Base-by-base conservation (phyloP, 2,329 filamentous ascomycete genomes). In the Fusarium sp. region DNA sequence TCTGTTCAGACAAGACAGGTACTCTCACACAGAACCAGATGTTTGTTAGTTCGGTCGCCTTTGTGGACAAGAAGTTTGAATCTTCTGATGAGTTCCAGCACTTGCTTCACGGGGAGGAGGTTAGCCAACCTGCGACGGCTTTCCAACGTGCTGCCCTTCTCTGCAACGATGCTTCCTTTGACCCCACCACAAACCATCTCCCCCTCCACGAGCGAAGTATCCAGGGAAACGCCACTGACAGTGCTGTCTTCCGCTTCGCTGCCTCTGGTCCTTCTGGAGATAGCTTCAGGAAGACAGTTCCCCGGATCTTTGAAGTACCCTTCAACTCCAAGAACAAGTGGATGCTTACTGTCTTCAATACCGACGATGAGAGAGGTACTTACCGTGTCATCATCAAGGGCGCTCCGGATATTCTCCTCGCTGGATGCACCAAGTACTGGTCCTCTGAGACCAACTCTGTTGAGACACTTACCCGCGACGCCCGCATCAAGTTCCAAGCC, bases 261-360 rank as follows among this genome's bases (percentile, higher is more conserved):
- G 76, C 79, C 8, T 60, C 53, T 4, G 69, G 72, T 0, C 56
- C 59, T 6, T 58, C 60, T 1, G 67, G 43, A 4, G 75, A 75
- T 4, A 63, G 53, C 25, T 59, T 71, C 41, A 62, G 58, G 11
- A 67, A 61, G 15, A 62, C 50, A 0, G 64, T 64, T 33, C 69
- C 70, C 9, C 67, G 79, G 2, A 65, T 78, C 6, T 81, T 80
- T 40, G 76, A 83, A 48, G 77, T 84, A 6, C 80, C 83, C 0
- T 84, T 84, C 76, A 84, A 84, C 72, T 83, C 81, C 17, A 83
- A 82, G 72, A 83, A 82, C 69, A 84, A 84, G 57, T 84, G 79
- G 75, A 83, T 83, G 80, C 74, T 84, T n/a, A 81, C 78, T 0
- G 69, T 78, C n/a, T 77, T 76, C 43, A 61, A 67, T 7, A 59